A percentile compares a stretch with the other conserved stretches of the same genome.
phyloP scores from a whole-genome alignment of 371 early-diverging fungal genomes.

The Mortierella sp. region DNA sequence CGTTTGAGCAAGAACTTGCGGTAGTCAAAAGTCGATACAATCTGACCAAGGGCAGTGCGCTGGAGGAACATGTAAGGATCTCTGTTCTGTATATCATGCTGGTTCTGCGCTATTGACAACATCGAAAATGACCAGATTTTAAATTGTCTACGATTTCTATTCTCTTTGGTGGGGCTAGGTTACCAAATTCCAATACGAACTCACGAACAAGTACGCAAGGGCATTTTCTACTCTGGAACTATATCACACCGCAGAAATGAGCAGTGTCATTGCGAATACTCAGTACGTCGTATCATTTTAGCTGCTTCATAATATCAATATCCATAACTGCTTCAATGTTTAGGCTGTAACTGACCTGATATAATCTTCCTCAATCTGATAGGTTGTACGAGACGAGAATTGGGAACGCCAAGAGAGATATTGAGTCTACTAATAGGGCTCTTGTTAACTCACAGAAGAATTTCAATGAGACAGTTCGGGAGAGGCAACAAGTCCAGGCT shows the following conservation, averaged over 20 bases:
- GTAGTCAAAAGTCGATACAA: constrained; percentile 14
- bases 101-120: not conserved
- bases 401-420: constrained; percentile 3
- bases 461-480: constrained; percentile 11
- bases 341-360: not conserved
- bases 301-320: not conserved
- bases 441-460: constrained; percentile 15
- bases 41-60: constrained; percentile 28
- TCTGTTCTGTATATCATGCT: not conserved
- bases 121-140: not conserved
- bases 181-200: constrained; percentile 10
- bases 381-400: constrained; percentile 21
- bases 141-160: not conserved
- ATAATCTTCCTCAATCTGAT: not conserved
- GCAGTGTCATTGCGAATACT: constrained; percentile 11
- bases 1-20: constrained; percentile 41
- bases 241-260: constrained; percentile 7
- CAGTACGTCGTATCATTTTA: not conserved
- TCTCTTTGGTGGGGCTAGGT: constrained; percentile 13
- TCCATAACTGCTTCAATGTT: not conserved
- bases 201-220: constrained; percentile 21
- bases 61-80: constrained; percentile 33
- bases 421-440: constrained; percentile 5
- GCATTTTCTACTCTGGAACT: constrained; percentile 1
- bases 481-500: constrained; percentile 5